Evolutionary conservation across 2,329 filamentous ascomycete species (phyloP).

Genomic region (Penicillium sp.): DNA sequence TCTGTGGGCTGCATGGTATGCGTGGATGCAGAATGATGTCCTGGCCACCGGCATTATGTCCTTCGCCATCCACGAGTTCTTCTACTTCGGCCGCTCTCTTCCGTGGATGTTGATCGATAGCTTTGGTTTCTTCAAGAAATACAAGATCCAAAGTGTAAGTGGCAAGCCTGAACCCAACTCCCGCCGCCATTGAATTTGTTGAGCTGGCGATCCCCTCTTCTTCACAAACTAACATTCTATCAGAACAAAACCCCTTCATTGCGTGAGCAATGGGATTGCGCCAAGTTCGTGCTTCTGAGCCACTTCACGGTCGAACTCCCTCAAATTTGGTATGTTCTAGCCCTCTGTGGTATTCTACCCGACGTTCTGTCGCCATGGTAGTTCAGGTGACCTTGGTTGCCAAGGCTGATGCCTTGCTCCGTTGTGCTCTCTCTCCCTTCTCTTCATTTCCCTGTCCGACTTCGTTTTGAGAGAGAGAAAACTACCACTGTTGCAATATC

Average conservation of each 20-base stretch:
- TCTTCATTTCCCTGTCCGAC: no score
- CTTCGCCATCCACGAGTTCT: conserved; percentile 87
- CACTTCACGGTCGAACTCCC: conserved; percentile 98
- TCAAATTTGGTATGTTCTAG: conserved; percentile 74
- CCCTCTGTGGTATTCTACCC: no score
- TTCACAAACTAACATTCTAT: neutral
- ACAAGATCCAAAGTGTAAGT: conserved; percentile 87
- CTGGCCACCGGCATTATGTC: conserved; percentile 97
- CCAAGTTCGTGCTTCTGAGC: conserved; percentile 85
- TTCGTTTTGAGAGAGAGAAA: no score
- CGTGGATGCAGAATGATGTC: conserved; percentile 96
- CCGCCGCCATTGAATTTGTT: no score
- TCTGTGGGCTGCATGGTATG: conserved; percentile 94
- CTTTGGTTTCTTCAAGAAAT: conserved; percentile 85
- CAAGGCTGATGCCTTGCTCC: no score
- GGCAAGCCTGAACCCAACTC: neutral
- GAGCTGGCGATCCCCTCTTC: no score
- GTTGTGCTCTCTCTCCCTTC: no score
- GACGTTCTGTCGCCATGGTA: no score
- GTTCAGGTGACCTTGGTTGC: no score
- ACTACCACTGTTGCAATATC: no score
- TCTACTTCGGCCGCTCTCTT: conserved; percentile 90
- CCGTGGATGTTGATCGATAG: conserved; percentile 92
- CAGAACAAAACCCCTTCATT: conserved; percentile 85
- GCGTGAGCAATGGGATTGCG: conserved; percentile 92